Evolutionary conservation across 345 rosid species (phyloP).

Genomic region (Salix suchowensis): DNA sequence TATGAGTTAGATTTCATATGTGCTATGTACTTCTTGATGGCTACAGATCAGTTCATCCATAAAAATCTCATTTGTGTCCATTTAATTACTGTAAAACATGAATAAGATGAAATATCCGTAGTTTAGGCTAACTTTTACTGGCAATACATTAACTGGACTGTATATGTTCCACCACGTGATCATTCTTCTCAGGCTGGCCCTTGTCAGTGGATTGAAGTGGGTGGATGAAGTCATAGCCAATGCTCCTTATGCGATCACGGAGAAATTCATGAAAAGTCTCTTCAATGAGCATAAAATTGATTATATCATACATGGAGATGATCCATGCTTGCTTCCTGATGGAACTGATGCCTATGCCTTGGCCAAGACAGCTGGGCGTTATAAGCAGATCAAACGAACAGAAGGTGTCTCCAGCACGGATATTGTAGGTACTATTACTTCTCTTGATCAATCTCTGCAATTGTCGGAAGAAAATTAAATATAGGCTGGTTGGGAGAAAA

Average conservation of each 20-base stretch:
- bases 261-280: constrained; percentile 74
- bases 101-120: neutral
- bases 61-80: neutral
- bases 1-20: neutral
- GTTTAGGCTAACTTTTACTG: neutral
- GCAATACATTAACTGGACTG: neutral
- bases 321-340: constrained; percentile 93
- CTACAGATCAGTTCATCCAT: neutral
- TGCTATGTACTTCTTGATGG: neutral
- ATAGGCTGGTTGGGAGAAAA: neutral
- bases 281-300: constrained; percentile 83
- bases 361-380: constrained; percentile 85
- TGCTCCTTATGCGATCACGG: constrained; percentile 90
- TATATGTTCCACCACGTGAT: neutral
- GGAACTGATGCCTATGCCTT: constrained; percentile 91
- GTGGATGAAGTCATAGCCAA: constrained; percentile 86
- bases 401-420: constrained; percentile 99
- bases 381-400: constrained; percentile 95
- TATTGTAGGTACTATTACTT: constrained; percentile 71
- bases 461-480: neutral
- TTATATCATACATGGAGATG: constrained; percentile 90
- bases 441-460: constrained; percentile 7
- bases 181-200: constrained; percentile 49
- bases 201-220: constrained; percentile 93
- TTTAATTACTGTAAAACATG: neutral